These are phyloP conservation scores for Lactarius vividus DNA, from an alignment of 768 basidiomycete species.

Conservation along the genomic window DNA sequence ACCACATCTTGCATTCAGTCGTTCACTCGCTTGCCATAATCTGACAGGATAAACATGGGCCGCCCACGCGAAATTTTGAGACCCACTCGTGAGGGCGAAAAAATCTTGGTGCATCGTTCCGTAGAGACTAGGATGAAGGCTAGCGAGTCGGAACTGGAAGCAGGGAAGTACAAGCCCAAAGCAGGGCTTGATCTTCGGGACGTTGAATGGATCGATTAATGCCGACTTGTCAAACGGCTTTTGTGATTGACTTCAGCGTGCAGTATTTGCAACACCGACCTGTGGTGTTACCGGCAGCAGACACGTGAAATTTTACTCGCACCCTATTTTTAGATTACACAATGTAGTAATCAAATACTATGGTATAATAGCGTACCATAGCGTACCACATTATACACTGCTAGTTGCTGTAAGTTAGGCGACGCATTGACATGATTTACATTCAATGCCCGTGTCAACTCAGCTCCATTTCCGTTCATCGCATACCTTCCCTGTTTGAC, in stretches of 20 bases:
- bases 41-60: constrained; percentile 7
- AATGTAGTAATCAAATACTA: not conserved
- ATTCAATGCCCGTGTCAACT: not conserved
- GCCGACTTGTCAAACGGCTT: not conserved
- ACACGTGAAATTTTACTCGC: not conserved
- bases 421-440: not conserved
- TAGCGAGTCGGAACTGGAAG: constrained; percentile 26
- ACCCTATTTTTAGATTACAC: not conserved
- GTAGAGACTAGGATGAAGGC: constrained; percentile 20
- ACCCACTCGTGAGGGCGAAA: not conserved
- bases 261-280: no score
- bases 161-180: constrained; percentile 34
- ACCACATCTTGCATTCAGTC: not conserved
- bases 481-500: not conserved
- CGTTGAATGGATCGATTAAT: constrained; percentile 31
- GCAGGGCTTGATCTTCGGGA: constrained; percentile 29
- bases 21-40: not conserved
- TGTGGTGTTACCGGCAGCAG: no score
- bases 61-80: constrained; percentile 1
- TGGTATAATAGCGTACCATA: not conserved
- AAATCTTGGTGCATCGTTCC: constrained; percentile 11
- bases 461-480: not conserved
- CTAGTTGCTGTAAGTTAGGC: not conserved
- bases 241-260: not conserved
- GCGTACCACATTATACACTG: no score